Evolutionary conservation across 495 filamentous ascomycete genomes (phyloP), one percentile per base, ranked within the genome.

Genomic region (Hypoxylon rickii): DNA sequence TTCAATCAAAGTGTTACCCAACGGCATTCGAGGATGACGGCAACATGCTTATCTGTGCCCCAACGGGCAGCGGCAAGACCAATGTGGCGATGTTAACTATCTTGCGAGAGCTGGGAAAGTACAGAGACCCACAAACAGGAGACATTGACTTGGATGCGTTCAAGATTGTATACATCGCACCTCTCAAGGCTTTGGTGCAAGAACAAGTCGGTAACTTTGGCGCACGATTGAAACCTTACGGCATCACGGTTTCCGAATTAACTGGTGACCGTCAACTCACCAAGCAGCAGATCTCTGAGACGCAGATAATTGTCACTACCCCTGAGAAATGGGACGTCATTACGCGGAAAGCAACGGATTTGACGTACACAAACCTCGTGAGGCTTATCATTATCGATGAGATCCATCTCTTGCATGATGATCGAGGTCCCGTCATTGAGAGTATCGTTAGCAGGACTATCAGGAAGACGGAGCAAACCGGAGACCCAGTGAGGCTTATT

Each of bases 281-380:
- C 29, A 99, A 99, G 70, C 92, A 96, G 67, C 94, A 97, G 73
- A 97, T 99, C 53, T 84, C 90, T 19, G 95, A 99, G 61, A 97
- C 94, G 5, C 94, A 99, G 68, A 87, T 99, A 62, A 99, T 99
- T 63, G 92, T 99, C 37, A 99, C 94, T 2, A 99, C 94, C 0
- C 94, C 94, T 7, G 94, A 99, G 69, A 99, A 99, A 75, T 99
- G 89, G 86, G 94, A 99, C 74, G 95, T 99, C 50, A 96, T 99
- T 63, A 99, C 95, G 3, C 85, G 94, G 61, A 99, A 99, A 73
- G 95, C 93, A 3, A 96, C 93, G 0, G 94, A 99, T 71, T 82
- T 92, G 46, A 93, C 92, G 58, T 99, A 99, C 71, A 99, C 91
- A 26, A 97, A 95, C 59, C 84, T 99, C 19, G 93, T 99, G 12